A percentile compares a stretch with the other conserved stretches of the same genome.
phyloP scores from a whole-genome alignment of 257 asterid genomes.

The Solanum pinnatisectum region DNA sequence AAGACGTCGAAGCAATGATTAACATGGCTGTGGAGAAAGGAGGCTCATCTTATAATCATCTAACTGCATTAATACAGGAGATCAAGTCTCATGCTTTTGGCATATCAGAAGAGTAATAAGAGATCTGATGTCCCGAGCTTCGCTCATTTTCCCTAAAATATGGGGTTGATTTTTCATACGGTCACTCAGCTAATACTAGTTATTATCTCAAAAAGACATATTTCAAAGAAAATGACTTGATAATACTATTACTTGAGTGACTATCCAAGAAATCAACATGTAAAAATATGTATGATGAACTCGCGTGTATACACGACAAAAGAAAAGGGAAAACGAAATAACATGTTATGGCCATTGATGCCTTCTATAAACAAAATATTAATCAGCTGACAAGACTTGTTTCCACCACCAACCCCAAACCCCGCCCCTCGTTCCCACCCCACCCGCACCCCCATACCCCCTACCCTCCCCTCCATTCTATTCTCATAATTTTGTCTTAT shows the following conservation, averaged over 20 bases:
- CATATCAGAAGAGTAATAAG: not conserved
- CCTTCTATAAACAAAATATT: not conserved
- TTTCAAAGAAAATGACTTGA: not conserved
- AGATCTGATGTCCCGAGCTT: not conserved
- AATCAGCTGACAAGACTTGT: too few relatives aligned
- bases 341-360: not conserved
- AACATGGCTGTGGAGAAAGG: slow-evolving; percentile 8
- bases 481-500: too few relatives aligned
- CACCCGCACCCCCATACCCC: too few relatives aligned
- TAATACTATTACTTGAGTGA: not conserved
- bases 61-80: slow-evolving; percentile 1
- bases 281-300: not conserved
- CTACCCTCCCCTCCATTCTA: too few relatives aligned
- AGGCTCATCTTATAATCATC: slow-evolving; percentile 14
- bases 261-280: too few relatives aligned
- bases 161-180: not conserved
- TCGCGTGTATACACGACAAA: not conserved
- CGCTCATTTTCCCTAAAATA: not conserved
- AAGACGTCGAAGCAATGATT: not conserved
- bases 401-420: too few relatives aligned
- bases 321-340: not conserved
- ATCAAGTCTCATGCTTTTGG: slow-evolving; percentile 8
- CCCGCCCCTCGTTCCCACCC: too few relatives aligned
- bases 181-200: not conserved
- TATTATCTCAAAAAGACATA: not conserved